phyloP scores from a whole-genome alignment of 2,329 filamentous ascomycete species.

The Purpureocillium takamizusanense region DNA sequence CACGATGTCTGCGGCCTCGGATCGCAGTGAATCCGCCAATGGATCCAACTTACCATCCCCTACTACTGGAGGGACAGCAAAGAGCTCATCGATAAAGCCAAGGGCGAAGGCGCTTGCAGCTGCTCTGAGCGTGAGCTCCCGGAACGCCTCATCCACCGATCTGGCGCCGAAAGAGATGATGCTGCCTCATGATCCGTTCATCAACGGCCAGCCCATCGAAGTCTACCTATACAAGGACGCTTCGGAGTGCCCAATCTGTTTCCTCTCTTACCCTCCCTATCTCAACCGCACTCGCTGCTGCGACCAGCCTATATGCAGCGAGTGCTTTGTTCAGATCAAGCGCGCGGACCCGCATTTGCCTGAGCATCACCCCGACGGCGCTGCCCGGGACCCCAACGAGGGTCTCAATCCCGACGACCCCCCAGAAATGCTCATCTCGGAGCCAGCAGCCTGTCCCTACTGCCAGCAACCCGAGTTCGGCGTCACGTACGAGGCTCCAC shows the following conservation, averaged over 20 bases:
- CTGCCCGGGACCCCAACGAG: constrained; percentile 24
- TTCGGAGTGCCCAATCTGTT: constrained; percentile 89
- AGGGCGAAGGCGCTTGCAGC: constrained; percentile 85
- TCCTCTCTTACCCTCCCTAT: constrained; percentile 89
- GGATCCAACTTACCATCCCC: constrained; percentile 48
- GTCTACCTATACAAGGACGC: constrained; percentile 90
- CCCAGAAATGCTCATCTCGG: constrained; percentile 68
- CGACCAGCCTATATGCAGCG: constrained; percentile 92
- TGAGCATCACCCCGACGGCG: constrained; percentile 56
- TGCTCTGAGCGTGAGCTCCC: constrained; percentile 63
- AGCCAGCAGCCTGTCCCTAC: constrained; percentile 87
- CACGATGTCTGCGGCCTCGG: constrained; percentile 71
- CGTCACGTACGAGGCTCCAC: constrained; percentile 85
- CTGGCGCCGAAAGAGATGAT: constrained; percentile 68
- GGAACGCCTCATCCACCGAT: constrained; percentile 64
- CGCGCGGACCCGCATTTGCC: constrained; percentile 83
- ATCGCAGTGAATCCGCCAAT: constrained; percentile 52
- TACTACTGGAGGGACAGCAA: constrained; percentile 21
- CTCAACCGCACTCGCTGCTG: constrained; percentile 92
- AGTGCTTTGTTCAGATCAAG: constrained; percentile 99
- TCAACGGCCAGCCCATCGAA: constrained; percentile 91
- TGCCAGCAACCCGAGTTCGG: constrained; percentile 93
- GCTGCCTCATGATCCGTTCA: constrained; percentile 72
- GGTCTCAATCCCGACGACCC: constrained; percentile 36
- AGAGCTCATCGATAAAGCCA: constrained; percentile 61